Conservation (phyloP, 2,329 filamentous ascomycete species). For the Rhynchosporium secalis region DNA sequence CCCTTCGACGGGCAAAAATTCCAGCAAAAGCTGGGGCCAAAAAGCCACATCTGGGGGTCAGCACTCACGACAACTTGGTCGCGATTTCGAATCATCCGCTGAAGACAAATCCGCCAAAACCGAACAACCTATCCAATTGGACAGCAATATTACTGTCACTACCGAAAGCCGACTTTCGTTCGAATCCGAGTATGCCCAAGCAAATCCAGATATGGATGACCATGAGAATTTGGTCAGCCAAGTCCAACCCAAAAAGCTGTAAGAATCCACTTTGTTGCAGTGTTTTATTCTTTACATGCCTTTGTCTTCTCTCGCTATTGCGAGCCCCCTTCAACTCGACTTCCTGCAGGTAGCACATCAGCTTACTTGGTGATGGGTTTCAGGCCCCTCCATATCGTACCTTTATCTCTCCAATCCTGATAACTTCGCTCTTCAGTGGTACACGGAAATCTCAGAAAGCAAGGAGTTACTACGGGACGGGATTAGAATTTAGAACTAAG, state of each 20-base stretch:
- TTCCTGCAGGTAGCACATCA: slow-evolving; percentile 3
- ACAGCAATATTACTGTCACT: slow-evolving; percentile 8
- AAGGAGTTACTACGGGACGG: too few species aligned
- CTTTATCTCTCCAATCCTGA: too few species aligned
- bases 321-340: too few species aligned
- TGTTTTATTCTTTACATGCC: background rate
- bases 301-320: slow-evolving; percentile 8
- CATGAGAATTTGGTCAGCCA: slow-evolving; percentile 4
- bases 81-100: background rate
- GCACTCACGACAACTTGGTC: background rate
- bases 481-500: too few species aligned
- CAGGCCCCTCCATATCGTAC: slow-evolving; percentile 1
- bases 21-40: slow-evolving; percentile 13
- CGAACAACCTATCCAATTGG: background rate
- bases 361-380: background rate
- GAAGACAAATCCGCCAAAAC: background rate
- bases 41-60: slow-evolving; percentile 5
- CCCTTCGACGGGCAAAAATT: slow-evolving; percentile 4
- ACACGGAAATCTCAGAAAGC: too few species aligned
- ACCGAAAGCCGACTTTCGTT: slow-evolving; percentile 16
- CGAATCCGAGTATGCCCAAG: background rate
- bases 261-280: background rate
- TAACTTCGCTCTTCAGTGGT: too few species aligned
- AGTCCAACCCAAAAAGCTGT: background rate
- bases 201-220: slow-evolving; percentile 3